Evolutionary conservation across 331 rosid species (phyloP).

Genomic region (Quercus lobata): DNA sequence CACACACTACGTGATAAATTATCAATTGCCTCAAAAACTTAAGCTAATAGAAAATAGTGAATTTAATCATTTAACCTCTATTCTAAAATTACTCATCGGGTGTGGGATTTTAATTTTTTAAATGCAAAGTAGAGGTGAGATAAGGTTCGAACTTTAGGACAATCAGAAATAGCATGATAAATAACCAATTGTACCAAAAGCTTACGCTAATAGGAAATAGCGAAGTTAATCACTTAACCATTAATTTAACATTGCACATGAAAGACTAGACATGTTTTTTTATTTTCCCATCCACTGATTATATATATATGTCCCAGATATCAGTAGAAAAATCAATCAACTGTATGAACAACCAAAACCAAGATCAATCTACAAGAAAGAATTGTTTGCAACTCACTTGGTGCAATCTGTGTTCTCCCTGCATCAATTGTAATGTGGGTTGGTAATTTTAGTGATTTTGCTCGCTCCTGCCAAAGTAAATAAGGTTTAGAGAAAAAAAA

Average conservation of each 20-base stretch:
- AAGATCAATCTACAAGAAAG: conserved; percentile 7
- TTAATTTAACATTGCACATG: background rate
- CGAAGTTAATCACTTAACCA: too few relatives aligned
- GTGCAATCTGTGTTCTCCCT: conserved; percentile 97
- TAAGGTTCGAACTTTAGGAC: too few relatives aligned
- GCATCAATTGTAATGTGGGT: conserved; percentile 94
- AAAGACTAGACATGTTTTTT: background rate
- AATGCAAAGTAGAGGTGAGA: too few relatives aligned
- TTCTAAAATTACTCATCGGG: too few relatives aligned
- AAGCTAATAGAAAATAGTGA: too few relatives aligned
- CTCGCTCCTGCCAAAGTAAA: conserved; percentile 58
- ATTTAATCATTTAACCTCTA: too few relatives aligned
- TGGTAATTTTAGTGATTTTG: conserved; percentile 76
- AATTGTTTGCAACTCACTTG: conserved; percentile 52
- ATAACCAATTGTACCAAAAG: too few relatives aligned
- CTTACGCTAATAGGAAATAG: too few relatives aligned
- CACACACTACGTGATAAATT: background rate
- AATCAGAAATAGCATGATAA: too few relatives aligned
- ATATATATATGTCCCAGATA: too few relatives aligned
- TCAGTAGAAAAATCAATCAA: background rate
- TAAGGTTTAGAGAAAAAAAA: background rate
- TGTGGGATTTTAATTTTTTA: too few relatives aligned
- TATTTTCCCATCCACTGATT: background rate
- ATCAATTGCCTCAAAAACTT: too few relatives aligned
- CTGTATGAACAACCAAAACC: background rate